Conservation (phyloP, 2,329 filamentous ascomycete genomes). For the Talaromyces atroroseus region DNA sequence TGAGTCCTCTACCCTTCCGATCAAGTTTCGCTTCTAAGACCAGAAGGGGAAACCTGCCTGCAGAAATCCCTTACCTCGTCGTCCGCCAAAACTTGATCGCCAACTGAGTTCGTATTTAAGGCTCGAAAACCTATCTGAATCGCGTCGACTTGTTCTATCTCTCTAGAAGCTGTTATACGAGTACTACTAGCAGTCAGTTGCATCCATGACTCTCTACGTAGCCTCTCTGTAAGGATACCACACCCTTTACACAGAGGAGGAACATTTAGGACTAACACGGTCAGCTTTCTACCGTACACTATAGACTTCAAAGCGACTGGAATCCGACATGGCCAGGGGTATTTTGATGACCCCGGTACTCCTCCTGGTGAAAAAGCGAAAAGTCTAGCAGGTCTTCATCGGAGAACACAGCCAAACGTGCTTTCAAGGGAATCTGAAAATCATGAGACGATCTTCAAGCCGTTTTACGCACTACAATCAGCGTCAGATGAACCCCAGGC, state of each 20-base stretch:
- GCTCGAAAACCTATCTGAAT: neutral
- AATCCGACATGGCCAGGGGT: conserved; percentile 20
- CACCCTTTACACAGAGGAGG: neutral
- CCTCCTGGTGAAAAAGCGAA: conserved; percentile 21
- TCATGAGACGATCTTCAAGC: conserved; percentile 36
- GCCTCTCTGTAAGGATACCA: conserved; percentile 27
- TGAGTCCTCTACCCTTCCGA: neutral
- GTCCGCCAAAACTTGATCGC: neutral
- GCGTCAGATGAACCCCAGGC: conserved; percentile 27
- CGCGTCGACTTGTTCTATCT: too few species aligned
- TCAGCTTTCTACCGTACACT: conserved; percentile 34
- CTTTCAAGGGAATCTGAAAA: conserved; percentile 24
- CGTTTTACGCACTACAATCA: conserved; percentile 23
- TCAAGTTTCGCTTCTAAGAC: neutral
- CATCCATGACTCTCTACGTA: conserved; percentile 30
- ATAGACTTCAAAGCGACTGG: conserved; percentile 29
- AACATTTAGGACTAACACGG: neutral
- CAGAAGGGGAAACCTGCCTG: neutral
- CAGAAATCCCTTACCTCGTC: neutral
- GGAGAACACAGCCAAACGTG: conserved; percentile 17
- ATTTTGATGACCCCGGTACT: conserved; percentile 19
- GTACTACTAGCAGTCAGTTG: neutral
- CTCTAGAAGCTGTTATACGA: neutral
- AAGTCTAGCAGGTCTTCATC: conserved; percentile 20
- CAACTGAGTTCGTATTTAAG: neutral